Evolutionary conservation across 441 rosid species (phyloP).

Genomic region (Breynia disticha): DNA sequence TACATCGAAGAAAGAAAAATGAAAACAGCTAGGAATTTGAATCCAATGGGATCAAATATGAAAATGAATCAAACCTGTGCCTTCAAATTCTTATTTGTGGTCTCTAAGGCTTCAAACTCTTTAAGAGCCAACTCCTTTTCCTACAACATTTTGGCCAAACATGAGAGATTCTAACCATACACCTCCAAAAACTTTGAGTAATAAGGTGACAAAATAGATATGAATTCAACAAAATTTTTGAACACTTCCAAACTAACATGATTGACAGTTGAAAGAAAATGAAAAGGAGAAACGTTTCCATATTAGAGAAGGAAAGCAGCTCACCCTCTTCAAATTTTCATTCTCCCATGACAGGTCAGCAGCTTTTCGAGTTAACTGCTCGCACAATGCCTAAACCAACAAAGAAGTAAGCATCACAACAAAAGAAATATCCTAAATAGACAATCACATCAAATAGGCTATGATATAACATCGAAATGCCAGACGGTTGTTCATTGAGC

Average conservation of each 20-base stretch:
- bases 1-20: too few relatives aligned
- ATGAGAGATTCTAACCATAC: slow-evolving; percentile 8
- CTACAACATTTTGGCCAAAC: slow-evolving; percentile 31
- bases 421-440: neutral
- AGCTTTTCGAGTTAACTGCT: slow-evolving; percentile 69
- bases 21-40: too few relatives aligned
- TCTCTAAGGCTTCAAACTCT: slow-evolving; percentile 55
- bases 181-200: slow-evolving; percentile 7
- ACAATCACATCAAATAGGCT: too few relatives aligned
- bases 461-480: too few relatives aligned
- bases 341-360: slow-evolving; percentile 63
- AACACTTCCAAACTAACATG: too few relatives aligned
- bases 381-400: slow-evolving; percentile 77
- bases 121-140: slow-evolving; percentile 64
- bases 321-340: slow-evolving; percentile 59
- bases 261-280: too few relatives aligned
- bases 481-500: too few relatives aligned
- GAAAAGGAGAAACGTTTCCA: neutral
- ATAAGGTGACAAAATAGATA: too few relatives aligned
- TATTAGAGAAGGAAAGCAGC: slow-evolving; percentile 3
- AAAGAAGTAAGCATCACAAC: too few relatives aligned
- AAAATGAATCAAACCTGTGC: slow-evolving; percentile 32
- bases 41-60: neutral
- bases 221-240: too few relatives aligned
- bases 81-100: slow-evolving; percentile 50